Evolutionary conservation across 331 rosid genomes (phyloP), one percentile per base, ranked within the genome.

Genomic region (Dryas integrifolia): DNA sequence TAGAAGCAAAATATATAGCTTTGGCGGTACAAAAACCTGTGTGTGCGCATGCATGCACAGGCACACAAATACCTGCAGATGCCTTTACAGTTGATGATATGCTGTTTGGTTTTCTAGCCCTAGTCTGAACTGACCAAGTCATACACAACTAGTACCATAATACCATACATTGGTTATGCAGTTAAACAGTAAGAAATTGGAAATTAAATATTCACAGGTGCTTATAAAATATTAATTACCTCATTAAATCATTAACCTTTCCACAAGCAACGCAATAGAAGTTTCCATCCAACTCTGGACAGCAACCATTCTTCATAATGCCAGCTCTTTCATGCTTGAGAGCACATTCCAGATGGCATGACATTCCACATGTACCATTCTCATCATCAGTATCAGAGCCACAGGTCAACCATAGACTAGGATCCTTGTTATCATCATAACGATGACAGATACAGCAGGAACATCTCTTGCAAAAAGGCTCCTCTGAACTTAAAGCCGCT

Each of bases 271-370:
- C 82, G 58, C 98, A 92, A 78, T 77, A 78, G 83, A 86, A 90
- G 79, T 84, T 75, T 78, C 96, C 96, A 45, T 92, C 98, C 79
- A 92, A 83, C 82, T 80, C 82, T 57, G 49, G 53, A 72, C 68
- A 63, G 71, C 69, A 58, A 67, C 75, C 74, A 59, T 71, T 83
- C 88, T 90, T 87, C 83, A 80, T 59, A 80, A 88, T 80, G 71
- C 90, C 89, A 66, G 92, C 75, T 80, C 80, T 82, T 77, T 82
- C 85, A 77, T 81, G 80, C 75, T 72, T 88, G 83, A 90, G 47
- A 76, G 96, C 96, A 84, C 98, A 92, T 84, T 90, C 96, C 81
- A 92, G 78, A 88, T 92, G 98, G 82, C 96, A 90, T 15, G 98
- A 92, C 80, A 88, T 78, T 82, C 96, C 96, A 83, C 98, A 92